phyloP scores from a whole-genome alignment of 306 rosid species.

The Morella rubra region DNA sequence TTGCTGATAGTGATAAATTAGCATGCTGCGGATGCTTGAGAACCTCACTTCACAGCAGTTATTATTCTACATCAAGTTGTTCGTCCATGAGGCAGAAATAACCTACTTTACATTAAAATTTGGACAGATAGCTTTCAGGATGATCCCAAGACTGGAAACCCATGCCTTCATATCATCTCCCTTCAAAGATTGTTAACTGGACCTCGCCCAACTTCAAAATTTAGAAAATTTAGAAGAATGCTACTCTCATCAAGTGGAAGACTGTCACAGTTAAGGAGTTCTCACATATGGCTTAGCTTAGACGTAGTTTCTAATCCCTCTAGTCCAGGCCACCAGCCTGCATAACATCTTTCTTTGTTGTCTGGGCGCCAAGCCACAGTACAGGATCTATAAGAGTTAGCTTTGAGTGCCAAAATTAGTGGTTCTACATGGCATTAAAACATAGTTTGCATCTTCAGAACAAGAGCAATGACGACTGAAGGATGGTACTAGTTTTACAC shows the following conservation, averaged over 20 bases:
- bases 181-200: not conserved
- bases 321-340: conserved; percentile 4
- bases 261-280: conserved; percentile 3
- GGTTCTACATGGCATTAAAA: not conserved
- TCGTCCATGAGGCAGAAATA: not conserved
- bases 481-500: not conserved
- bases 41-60: not conserved
- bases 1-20: not conserved
- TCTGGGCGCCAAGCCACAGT: not conserved
- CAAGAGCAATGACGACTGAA: not conserved
- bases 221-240: not conserved
- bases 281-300: conserved; percentile 1
- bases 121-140: not conserved
- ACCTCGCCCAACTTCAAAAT: not conserved
- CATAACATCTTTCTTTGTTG: not conserved
- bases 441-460: not conserved
- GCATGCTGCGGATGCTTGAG: not conserved
- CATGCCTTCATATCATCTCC: not conserved
- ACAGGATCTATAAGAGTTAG: not conserved
- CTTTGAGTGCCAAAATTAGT: not conserved
- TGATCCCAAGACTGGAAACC: not conserved
- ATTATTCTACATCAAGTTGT: not conserved
- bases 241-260: not conserved
- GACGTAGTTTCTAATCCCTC: not conserved
- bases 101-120: not conserved